These are phyloP conservation scores for Suhomyces wounanorum DNA, from an alignment of 1,139 yeast species.

Conservation along the genomic window DNA sequence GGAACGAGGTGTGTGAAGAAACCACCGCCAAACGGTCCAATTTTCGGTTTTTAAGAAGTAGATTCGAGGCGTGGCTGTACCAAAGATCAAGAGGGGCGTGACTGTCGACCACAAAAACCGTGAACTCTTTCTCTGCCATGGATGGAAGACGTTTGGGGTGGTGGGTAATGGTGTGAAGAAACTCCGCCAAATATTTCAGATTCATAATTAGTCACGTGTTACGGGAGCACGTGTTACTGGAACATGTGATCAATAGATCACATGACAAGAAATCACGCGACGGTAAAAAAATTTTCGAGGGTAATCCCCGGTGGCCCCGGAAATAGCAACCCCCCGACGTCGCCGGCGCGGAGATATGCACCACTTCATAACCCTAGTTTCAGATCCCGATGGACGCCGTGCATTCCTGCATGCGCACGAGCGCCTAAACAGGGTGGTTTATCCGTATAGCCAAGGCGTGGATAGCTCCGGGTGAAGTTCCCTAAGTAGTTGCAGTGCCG, in stretches of 20 bases:
- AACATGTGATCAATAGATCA: too few species aligned
- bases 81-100: constrained; percentile 31
- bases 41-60: constrained; percentile 53
- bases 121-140: constrained; percentile 28
- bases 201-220: background rate
- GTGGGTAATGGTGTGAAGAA: background rate
- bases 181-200: too few species aligned
- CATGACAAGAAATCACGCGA: too few species aligned
- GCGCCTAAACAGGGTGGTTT: background rate
- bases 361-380: background rate
- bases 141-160: background rate
- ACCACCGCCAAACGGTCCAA: constrained; percentile 56
- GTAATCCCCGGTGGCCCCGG: too few species aligned
- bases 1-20: constrained; percentile 22
- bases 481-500: background rate
- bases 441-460: background rate
- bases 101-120: constrained; percentile 57
- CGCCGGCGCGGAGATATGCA: background rate
- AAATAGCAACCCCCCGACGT: too few species aligned
- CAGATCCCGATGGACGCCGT: background rate
- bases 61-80: constrained; percentile 45
- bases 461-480: background rate
- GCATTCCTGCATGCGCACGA: background rate
- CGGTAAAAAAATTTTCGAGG: too few species aligned
- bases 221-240: too few species aligned